Base-by-base conservation (phyloP, 257 asterid species). In the Apocynum venetum region DNA sequence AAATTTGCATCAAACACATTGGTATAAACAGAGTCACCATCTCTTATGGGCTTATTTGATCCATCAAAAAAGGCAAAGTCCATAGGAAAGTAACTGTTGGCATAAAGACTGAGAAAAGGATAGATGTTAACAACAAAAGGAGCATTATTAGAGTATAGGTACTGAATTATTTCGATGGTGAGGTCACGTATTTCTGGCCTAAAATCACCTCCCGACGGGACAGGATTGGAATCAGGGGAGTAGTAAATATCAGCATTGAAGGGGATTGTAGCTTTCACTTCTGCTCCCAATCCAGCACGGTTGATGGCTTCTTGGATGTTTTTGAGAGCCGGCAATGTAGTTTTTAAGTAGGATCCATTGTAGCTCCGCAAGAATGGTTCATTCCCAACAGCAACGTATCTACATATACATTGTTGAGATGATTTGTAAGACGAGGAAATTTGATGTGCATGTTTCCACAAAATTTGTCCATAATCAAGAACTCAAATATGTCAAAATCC, bases 341-440 rank as follows among this genome's bases (percentile, higher is more conserved):
- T 77, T 36, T 82, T 87, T 0, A 91, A 77, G 81, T 71, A 95
- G 41, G 89, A 81, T 25, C 84, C 90, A 55, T 95, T 95, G 83
- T 95, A 95, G 61, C 97, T 88, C 77, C 79, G 87, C 19, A 95
- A 89, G 79, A 95, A 95, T 0, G 98, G 98, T 83, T 95, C 98
- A 74, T 95, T 95, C 17, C 98, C 98, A 43, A 95, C 98, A 1
- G 98, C 98, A 20, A 95, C 97, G 64, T 92, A 89, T 88, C 97
- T 93, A 85, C 72, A 83, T 15, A 25, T 38, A 38, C 31, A 69
- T 46, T 48, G 14, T 72, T 25, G 66, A 60, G 40, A 14, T 14
- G n/a, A 53, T 52, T 15, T 53, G 60, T 14, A 53, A 53, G 60
- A 14, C 8, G 15, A 15, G 60, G 60, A n/a, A 53, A 53, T 2